Percentiles rank a stretch among this genome's conserved stretches.
These are phyloP conservation scores for Aspergillus fructus DNA, from an alignment of 2,329 filamentous ascomycete species.

Conservation along the genomic window DNA sequence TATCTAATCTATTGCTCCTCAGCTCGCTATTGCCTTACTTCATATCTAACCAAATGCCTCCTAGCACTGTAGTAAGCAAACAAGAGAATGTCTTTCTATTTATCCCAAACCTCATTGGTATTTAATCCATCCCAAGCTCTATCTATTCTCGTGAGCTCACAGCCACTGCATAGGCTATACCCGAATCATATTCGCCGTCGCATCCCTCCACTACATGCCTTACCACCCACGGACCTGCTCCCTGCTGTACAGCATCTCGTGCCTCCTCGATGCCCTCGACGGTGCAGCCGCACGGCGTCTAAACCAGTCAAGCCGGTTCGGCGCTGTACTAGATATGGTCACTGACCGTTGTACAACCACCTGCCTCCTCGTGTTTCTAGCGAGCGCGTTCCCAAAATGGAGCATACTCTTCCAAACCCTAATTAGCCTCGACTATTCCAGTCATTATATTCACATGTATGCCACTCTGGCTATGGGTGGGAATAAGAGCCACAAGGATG, in stretches of 20 bases:
- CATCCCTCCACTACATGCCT: conserved; percentile 98
- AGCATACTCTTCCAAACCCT: conserved; percentile 90
- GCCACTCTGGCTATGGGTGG: conserved; percentile 86
- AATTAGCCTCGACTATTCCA: conserved; percentile 88
- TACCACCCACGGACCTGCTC: conserved; percentile 95
- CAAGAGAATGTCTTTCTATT: conserved; percentile 79
- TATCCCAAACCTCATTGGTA: conserved; percentile 79
- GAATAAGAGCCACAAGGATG: conserved; percentile 83
- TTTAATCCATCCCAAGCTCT: conserved; percentile 24
- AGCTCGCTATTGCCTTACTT: not conserved
- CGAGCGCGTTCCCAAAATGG: conserved; percentile 91
- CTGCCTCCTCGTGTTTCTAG: conserved; percentile 90
- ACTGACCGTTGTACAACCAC: conserved; percentile 96
- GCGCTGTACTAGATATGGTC: conserved; percentile 97
- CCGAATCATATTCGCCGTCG: conserved; percentile 77
- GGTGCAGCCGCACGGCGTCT: conserved; percentile 82
- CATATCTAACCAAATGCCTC: not conserved
- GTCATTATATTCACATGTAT: conserved; percentile 99
- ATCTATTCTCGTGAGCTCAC: not conserved
- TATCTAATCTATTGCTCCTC: not conserved
- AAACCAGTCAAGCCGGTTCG: conserved; percentile 91
- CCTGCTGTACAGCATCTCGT: conserved; percentile 81
- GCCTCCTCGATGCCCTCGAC: conserved; percentile 91
- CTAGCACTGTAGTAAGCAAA: not conserved
- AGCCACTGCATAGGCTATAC: conserved; percentile 60